Evolutionary conservation across 495 filamentous ascomycete genomes (phyloP).

Genomic region (Letharia lupina): DNA sequence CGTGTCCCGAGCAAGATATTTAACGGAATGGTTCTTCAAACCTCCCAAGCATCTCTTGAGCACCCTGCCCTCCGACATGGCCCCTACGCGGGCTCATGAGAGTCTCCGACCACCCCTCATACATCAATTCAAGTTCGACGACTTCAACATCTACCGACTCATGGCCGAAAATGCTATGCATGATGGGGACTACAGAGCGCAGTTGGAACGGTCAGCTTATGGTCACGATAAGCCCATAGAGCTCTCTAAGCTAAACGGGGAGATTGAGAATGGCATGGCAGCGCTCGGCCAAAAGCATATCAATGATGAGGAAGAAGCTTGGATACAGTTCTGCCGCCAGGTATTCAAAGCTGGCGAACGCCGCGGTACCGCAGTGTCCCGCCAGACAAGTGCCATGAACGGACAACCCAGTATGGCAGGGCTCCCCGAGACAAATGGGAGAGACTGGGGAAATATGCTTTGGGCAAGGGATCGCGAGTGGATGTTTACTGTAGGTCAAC

Average conservation of each 20-base stretch:
- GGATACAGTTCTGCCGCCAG: not conserved
- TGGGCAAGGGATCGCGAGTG: not conserved
- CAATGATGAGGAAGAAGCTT: not conserved
- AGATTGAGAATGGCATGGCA: not conserved
- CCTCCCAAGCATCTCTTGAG: not conserved
- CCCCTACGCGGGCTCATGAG: not conserved
- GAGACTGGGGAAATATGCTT: not conserved
- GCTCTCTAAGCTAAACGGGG: not conserved
- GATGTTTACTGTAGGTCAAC: not conserved
- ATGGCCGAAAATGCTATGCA: not conserved
- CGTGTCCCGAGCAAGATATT: not conserved
- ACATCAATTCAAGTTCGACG: not conserved
- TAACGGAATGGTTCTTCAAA: not conserved
- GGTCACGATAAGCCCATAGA: not conserved
- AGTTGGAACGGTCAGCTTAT: not conserved
- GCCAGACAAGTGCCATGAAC: not conserved
- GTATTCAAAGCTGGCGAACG: not conserved
- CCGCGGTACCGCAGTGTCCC: not conserved
- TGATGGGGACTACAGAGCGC: not conserved
- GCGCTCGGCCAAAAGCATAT: not conserved
- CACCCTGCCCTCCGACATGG: not conserved
- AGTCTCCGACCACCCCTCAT: not conserved
- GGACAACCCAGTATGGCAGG: not conserved
- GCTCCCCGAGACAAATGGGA: not conserved
- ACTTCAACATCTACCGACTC: not conserved